A percentile compares a stretch with the other conserved stretches of the same genome.
Evolutionary conservation across 306 rosid species (phyloP).

Genomic region (Ziziphus jujuba): DNA sequence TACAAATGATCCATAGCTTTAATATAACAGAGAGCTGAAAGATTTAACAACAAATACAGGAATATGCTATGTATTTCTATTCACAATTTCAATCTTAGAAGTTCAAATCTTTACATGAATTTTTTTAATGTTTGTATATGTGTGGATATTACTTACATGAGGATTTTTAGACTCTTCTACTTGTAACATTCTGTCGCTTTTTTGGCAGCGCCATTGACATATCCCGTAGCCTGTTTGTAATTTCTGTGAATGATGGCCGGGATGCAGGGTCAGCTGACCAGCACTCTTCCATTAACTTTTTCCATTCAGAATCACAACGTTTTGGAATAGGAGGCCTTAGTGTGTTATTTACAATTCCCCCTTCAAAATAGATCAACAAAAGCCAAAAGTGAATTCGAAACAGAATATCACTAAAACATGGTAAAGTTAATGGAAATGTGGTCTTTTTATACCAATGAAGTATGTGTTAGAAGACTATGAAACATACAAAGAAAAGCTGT

Average conservation of each 20-base stretch:
- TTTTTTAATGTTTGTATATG: slow-evolving; percentile 3
- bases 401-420: background rate
- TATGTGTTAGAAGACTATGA: background rate
- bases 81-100: background rate
- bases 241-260: slow-evolving; percentile 79
- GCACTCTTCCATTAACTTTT: slow-evolving; percentile 80
- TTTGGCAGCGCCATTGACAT: slow-evolving; percentile 64
- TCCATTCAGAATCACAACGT: slow-evolving; percentile 86
- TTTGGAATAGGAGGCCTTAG: slow-evolving; percentile 86
- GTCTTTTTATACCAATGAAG: background rate
- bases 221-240: slow-evolving; percentile 61
- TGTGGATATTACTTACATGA: slow-evolving; percentile 31
- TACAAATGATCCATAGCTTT: too few species aligned
- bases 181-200: slow-evolving; percentile 40
- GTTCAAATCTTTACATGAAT: slow-evolving; percentile 6
- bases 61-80: too few species aligned
- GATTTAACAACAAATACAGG: too few species aligned
- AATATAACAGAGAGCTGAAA: too few species aligned
- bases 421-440: too few species aligned
- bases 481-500: background rate
- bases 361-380: slow-evolving; percentile 29
- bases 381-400: background rate
- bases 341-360: slow-evolving; percentile 86
- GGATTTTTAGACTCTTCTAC: slow-evolving; percentile 26
- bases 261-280: slow-evolving; percentile 79